Evolutionary conservation across 805 yeast species (phyloP), one percentile per base, ranked within the genome.

Genomic region (Lachancea waltii): DNA sequence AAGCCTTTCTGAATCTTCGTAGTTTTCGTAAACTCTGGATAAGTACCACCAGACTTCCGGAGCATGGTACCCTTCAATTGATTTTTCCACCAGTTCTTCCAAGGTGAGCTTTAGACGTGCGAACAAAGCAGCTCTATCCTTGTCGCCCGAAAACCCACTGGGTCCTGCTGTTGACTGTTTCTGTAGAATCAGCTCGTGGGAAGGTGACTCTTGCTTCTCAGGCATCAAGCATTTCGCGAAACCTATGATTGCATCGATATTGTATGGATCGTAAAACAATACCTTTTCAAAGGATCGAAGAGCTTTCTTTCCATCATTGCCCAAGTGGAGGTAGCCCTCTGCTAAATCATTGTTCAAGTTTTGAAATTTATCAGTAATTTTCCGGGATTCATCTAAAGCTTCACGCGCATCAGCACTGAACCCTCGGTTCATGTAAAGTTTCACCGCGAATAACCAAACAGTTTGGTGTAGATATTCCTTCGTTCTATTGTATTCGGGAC

Each of bases 381-480:
- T 58, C 41, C 73, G 80, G 1, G 94, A 85, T 57, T 86, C 95
- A 6, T 71, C 68, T 4, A 86, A 69, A 33, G 95, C 81, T 41
- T 73, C 77, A 49, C 77, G 78, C 1, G 89, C 77, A 37, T 85
- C 94, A 2, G 64, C 69, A 1, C 63, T 45, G 27, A 73, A 57
- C 1, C 73, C 78, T 5, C 73, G 68, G 42, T 73, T 72, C 49
- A 73, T 63, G 53, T 85, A 86, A 19, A 85, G 62, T 25, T 71
- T 69, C 0, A 86, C 70, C 0, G 85, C 70, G 74, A 86, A 75
- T 35, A 87, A 56, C 95, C 96, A 87, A 17, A 85, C 52, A 23
- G 68, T 67, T 49, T 79, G 85, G 32, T 79, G 53, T 7, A 76
- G 50, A 32, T 64, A 60, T 30, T 69, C 75, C 11, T 45, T 44